Evolutionary conservation across 495 filamentous ascomycete species (phyloP).

Genomic region (Ramalina intermedia): DNA sequence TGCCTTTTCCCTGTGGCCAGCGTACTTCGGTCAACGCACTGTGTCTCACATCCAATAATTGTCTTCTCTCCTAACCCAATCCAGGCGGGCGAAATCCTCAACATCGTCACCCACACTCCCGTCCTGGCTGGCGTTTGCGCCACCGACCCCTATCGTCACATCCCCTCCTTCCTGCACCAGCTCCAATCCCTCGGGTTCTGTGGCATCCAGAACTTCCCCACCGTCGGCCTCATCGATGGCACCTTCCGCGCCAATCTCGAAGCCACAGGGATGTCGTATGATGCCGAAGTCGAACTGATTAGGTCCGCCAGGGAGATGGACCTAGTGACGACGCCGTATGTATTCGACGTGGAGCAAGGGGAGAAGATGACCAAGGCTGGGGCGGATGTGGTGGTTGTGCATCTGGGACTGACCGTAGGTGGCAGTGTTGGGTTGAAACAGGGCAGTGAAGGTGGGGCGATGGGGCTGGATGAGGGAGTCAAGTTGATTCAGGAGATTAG

Average conservation of each 20-base stretch:
- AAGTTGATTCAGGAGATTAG: slow-evolving; percentile 43
- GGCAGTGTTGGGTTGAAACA: slow-evolving; percentile 47
- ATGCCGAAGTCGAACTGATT: slow-evolving; percentile 50
- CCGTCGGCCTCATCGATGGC: slow-evolving; percentile 56
- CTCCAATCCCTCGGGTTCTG: slow-evolving; percentile 31
- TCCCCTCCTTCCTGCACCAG: slow-evolving; percentile 41
- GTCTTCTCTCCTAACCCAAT: background rate
- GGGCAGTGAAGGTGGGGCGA: slow-evolving; percentile 15
- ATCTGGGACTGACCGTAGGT: slow-evolving; percentile 53
- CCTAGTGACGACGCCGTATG: slow-evolving; percentile 54
- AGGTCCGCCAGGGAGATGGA: slow-evolving; percentile 37
- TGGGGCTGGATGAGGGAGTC: slow-evolving; percentile 47
- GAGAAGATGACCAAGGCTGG: slow-evolving; percentile 45
- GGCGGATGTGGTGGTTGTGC: slow-evolving; percentile 53
- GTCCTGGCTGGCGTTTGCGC: slow-evolving; percentile 47
- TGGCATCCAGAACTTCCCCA: slow-evolving; percentile 62
- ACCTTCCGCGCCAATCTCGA: slow-evolving; percentile 50
- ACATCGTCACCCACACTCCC: slow-evolving; percentile 42
- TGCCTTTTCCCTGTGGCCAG: too few species aligned
- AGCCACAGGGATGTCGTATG: slow-evolving; percentile 57
- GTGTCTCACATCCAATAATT: background rate
- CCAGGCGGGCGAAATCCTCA: slow-evolving; percentile 35
- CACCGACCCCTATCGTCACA: slow-evolving; percentile 44
- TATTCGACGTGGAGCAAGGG: slow-evolving; percentile 46
- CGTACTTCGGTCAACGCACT: too few species aligned